Base-by-base conservation (phyloP, 1,139 yeast genomes). In the Lipomyces yarrowii region DNA sequence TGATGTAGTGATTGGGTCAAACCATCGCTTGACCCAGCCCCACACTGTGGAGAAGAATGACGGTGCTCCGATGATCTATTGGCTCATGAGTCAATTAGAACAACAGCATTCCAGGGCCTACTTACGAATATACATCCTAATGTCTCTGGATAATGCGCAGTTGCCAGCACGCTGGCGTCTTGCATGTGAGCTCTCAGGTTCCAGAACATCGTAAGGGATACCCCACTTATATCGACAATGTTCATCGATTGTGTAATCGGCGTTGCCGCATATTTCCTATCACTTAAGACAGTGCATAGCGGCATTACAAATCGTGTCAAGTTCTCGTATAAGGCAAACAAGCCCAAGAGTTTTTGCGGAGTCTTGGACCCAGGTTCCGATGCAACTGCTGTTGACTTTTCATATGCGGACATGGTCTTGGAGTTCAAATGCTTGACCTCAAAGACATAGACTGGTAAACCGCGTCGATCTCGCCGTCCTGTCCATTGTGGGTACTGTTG, bases 131-230 rank as follows among this genome's bases (percentile, higher is more conserved):
- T 52, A 52, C 55, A 21, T 30, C 33, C 33, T n/a, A 52, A 23
- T 1, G 55, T 52, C 32, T 52, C 55, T 6, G 55, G 55, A 52
- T 52, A 52, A 52, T 52, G 55, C 26, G 55, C 55, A 11, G 55
- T 52, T 32, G 55, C 55, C 26, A 52, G 23, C 15, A 10, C 13
- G 32, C 55, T 52, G 8, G 55, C 55, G 23, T 52, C 55, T 52
- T 52, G 55, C 55, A 52, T 52, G 55, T 52, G 55, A 52, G 55
- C 33, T 30, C 55, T 52, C 55, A 52, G 33, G 32, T 52, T 52
- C 55, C 55, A 52, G 55, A 52, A 52, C 55, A 52, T 52, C 8
- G n/a, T 30, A 52, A 52, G 55, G 2, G 55, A 52, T 21, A 52
- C 55, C 7, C 55, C 55, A n/a, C 55, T 52, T 52, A 52, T 52